Base-by-base conservation (phyloP, 768 basidiomycete genomes). In the Psilocybe sp. region DNA sequence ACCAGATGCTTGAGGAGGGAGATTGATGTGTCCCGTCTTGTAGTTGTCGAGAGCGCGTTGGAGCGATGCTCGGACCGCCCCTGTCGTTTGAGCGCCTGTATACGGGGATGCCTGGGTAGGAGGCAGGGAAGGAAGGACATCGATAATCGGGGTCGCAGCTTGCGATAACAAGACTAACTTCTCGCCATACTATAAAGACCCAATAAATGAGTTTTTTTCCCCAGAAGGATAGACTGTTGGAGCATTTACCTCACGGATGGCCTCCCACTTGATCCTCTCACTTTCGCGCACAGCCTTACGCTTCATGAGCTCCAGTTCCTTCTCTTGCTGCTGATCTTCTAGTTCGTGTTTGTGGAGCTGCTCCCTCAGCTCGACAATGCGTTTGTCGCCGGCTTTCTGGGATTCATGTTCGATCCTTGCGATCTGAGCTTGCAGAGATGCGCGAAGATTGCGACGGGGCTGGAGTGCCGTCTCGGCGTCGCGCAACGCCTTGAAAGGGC, bases 11-110 rank as follows among this genome's bases (percentile, higher is more conserved):
- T 76, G 73, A 10, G 73, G 65, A 35, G 75, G 71, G 10, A 89
- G 71, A 37, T 74, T 74, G 58, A 79, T 76, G 50, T 80, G 75
- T 0, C 89, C 90, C 1, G 81, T 80, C 61, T 79, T 80, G 69
- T 89, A 92, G 56, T 84, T 79, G 64, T 93, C 90, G 33, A 93
- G 70, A 0, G 89, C 87, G 32, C 81, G 74, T 63, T 93, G 91
- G 15, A 93, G 76, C 11, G 85, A 78, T 10, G 86, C 87, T 35
- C 90, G 82, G 28, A 82, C 76, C 16, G 80, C 77, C 2, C 82
- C 89, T 0, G 90, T 92, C 2, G 70, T 70, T 53, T 82, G 74
- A 2, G 69, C 74, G 4, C 86, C 87, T 1, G 69, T 64, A 58
- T 93, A 93, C 4, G 86, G 84, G 34, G 65, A 66, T 6, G 64